Percentiles rank a stretch among this genome's conserved stretches.
Evolutionary conservation across 345 rosid species (phyloP).

Genomic region (Acer campestre): DNA sequence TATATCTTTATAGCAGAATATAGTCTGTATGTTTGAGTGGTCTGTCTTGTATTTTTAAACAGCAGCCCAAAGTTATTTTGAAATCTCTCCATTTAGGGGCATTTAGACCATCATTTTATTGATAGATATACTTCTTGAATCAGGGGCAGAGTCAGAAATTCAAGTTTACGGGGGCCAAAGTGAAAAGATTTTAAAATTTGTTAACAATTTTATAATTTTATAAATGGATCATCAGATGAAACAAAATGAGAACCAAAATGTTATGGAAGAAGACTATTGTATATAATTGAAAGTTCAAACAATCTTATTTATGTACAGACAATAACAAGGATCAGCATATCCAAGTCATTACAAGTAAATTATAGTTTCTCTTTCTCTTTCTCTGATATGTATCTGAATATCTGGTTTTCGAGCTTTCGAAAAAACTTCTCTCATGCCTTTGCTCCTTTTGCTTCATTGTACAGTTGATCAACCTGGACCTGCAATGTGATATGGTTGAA

Average conservation of each 20-base stretch:
- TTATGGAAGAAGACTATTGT: neutral
- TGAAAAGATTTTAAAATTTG: no score
- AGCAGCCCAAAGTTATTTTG: no score
- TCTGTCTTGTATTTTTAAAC: no score
- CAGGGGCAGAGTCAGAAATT: no score
- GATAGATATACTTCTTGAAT: neutral
- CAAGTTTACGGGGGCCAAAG: no score
- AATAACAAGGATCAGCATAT: slow-evolving; percentile 6
- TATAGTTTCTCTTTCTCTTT: neutral
- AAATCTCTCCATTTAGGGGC: neutral
- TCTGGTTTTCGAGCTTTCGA: neutral
- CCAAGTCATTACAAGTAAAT: neutral
- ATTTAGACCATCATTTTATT: neutral
- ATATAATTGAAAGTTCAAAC: neutral
- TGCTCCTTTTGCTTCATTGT: slow-evolving; percentile 63
- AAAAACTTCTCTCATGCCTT: slow-evolving; percentile 40
- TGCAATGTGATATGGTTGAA: slow-evolving; percentile 23
- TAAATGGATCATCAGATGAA: neutral
- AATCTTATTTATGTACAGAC: slow-evolving; percentile 23
- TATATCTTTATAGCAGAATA: no score
- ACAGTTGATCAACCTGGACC: slow-evolving; percentile 67
- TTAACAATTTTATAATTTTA: no score
- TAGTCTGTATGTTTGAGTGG: no score
- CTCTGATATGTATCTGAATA: neutral
- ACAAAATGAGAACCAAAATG: neutral